A percentile compares a stretch with the other conserved stretches of the same genome.
phyloP scores from a whole-genome alignment of 495 filamentous ascomycete species.

The Penicillium parvum region DNA sequence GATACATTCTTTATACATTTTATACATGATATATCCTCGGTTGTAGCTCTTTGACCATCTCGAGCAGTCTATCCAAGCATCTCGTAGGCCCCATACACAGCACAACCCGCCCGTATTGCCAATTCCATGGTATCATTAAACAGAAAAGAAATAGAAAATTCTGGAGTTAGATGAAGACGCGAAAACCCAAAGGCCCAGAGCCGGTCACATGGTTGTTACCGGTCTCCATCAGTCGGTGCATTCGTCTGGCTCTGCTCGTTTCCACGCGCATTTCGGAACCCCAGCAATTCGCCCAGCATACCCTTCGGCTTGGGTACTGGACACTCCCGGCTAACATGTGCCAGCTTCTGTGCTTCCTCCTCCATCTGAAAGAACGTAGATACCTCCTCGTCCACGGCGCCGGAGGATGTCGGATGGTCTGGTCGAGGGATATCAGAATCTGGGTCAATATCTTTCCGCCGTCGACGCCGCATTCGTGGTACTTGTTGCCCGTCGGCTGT shows the following conservation, averaged over 20 bases:
- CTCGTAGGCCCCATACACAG: conserved; percentile 3
- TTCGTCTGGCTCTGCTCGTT: conserved; percentile 11
- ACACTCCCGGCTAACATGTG: conserved; percentile 50
- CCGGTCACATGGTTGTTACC: conserved; percentile 2
- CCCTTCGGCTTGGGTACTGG: conserved; percentile 82
- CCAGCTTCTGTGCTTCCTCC: conserved; percentile 38
- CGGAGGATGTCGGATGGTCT: conserved; percentile 15
- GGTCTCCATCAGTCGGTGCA: conserved; percentile 9
- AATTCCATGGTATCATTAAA: conserved; percentile 32
- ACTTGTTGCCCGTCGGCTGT: conserved; percentile 45
- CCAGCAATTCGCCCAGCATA: conserved; percentile 67
- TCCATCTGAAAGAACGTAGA: conserved; percentile 44
- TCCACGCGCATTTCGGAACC: conserved; percentile 43
- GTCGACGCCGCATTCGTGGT: conserved; percentile 30
- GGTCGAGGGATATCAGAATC: conserved; percentile 17
- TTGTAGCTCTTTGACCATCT: conserved; percentile 7
- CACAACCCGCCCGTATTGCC: conserved; percentile 8
- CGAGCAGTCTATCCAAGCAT: conserved; percentile 6
- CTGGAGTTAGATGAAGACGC: conserved; percentile 2
- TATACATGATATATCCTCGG: conserved; percentile 14
- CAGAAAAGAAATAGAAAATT: conserved; percentile 13
- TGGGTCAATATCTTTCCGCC: conserved; percentile 30
- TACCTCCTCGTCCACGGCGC: conserved; percentile 37
- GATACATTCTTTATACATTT: conserved; percentile 10
- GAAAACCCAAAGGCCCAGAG: conserved; percentile 1